Conservation (phyloP, 176 grass and related monocot genomes). For the Musa itinerans region DNA sequence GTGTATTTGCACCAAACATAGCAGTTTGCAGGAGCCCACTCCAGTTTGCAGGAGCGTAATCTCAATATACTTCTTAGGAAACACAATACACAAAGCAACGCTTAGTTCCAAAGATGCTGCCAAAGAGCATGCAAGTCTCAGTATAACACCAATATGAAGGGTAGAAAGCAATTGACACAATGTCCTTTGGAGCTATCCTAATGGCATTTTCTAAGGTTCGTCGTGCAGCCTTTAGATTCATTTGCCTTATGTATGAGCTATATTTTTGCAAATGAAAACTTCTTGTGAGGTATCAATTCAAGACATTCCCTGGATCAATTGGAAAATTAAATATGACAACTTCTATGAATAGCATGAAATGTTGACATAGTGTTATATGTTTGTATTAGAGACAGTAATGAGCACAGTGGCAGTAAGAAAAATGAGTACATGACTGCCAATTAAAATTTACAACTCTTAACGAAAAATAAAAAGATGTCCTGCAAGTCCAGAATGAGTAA, state of each 20-base stretch:
- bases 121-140: not conserved
- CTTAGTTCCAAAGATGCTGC: not conserved
- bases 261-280: slow-evolving; percentile 69
- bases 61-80: slow-evolving; percentile 90
- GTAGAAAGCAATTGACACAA: slow-evolving; percentile 16
- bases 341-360: too few species aligned
- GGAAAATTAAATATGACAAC: not conserved
- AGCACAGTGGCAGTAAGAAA: too few species aligned
- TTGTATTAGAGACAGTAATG: too few species aligned
- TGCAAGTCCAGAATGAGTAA: too few species aligned
- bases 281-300: slow-evolving; percentile 72
- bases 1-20: slow-evolving; percentile 80
- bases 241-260: slow-evolving; percentile 69
- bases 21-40: slow-evolving; percentile 59
- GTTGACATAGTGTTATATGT: too few species aligned
- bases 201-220: slow-evolving; percentile 68
- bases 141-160: not conserved
- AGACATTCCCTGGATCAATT: slow-evolving; percentile 34
- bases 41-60: slow-evolving; percentile 54
- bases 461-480: too few species aligned
- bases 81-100: not conserved
- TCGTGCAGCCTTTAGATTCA: slow-evolving; percentile 42
- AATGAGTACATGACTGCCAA: too few species aligned
- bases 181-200: slow-evolving; percentile 70
- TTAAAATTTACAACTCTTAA: too few species aligned